phyloP scores from a whole-genome alignment of 345 rosid genomes.

The Melaleuca quinquenervia region DNA sequence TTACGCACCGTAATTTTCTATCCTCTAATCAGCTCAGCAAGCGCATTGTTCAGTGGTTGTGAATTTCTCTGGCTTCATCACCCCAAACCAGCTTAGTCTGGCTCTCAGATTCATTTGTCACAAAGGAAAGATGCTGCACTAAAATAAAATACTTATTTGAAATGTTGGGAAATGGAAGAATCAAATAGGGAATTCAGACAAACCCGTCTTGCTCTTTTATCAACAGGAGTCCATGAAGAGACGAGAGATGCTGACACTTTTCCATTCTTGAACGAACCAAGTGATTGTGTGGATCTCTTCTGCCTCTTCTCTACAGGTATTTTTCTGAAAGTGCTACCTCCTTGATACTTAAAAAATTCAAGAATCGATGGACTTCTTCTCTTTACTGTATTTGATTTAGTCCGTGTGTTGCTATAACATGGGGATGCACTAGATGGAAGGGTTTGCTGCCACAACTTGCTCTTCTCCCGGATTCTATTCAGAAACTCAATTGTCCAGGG shows the following conservation, averaged over 20 bases:
- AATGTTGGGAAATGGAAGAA: neutral
- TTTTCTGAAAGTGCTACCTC: conserved; percentile 34
- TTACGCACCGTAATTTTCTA: neutral
- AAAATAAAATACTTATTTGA: neutral
- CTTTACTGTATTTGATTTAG: conserved; percentile 30
- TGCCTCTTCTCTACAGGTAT: conserved; percentile 43
- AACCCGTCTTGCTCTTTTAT: conserved; percentile 72
- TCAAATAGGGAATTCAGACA: neutral
- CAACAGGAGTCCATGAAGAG: conserved; percentile 50
- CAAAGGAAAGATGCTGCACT: conserved; percentile 56
- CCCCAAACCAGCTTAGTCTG: conserved; percentile 84
- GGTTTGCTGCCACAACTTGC: conserved; percentile 50
- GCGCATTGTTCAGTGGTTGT: neutral
- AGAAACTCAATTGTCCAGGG: conserved; percentile 96
- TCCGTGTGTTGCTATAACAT: conserved; percentile 15
- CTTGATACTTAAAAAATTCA: conserved; percentile 73
- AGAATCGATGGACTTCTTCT: conserved; percentile 73
- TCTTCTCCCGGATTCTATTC: conserved; percentile 69
- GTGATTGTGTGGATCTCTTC: conserved; percentile 28
- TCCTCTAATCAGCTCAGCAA: neutral
- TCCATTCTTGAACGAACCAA: conserved; percentile 21
- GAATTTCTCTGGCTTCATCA: conserved; percentile 14
- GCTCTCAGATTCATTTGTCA: conserved; percentile 35
- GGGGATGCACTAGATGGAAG: conserved; percentile 40
- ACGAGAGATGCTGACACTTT: conserved; percentile 23